Base-by-base conservation (phyloP, 805 yeast species). In the Lipomyces kockii region DNA sequence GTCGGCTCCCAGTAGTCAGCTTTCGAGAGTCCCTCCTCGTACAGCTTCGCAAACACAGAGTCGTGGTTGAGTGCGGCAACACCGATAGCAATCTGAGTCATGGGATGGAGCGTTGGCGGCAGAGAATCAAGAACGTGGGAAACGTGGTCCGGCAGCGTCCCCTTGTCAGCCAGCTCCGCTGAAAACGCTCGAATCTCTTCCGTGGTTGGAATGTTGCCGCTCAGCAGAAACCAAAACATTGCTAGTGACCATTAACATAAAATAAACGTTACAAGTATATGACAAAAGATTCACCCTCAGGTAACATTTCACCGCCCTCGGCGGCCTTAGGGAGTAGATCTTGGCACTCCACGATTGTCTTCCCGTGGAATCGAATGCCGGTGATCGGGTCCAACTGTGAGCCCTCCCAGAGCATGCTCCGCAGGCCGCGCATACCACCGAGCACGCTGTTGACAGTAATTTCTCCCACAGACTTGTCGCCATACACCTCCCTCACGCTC, bases 371-470 rank as follows among this genome's bases (percentile, higher is more conserved):
- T 65, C 88, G 85, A 76, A 90, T 90, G 49, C 95, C 95, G 75
- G 85, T 86, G 63, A 86, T 82, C 63, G 94, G 88, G 77, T 90
- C 94, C 73, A 90, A 85, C 57, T 85, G 87, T 14, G 93, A 88
- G 64, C 92, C 88, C 76, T 89, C 92, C 95, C 95, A 90, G 65
- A 89, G 86, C 76, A 90, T 82, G 62, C 89, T 85, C 77, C 85
- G 85, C 77, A 87, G 84, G 62, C 93, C 93, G 77, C 94, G 84
- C 94, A 90, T 90, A 70, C 95, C 94, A 73, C 93, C 93, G 52
- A 84, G 67, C 11, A 83, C 73, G 46, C 80, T 78, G 22, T 80
- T 81, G 20, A 85, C 82, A 6, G 83, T 80, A 53, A 83, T 76
- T 12, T 81, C 81, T 6, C 86, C 87, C 34, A 85, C 78, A 32